A percentile compares a stretch with the other conserved stretches of the same genome.
phyloP scores from a whole-genome alignment of 1,139 yeast genomes.

The Debaryomyces psychrophilus region DNA sequence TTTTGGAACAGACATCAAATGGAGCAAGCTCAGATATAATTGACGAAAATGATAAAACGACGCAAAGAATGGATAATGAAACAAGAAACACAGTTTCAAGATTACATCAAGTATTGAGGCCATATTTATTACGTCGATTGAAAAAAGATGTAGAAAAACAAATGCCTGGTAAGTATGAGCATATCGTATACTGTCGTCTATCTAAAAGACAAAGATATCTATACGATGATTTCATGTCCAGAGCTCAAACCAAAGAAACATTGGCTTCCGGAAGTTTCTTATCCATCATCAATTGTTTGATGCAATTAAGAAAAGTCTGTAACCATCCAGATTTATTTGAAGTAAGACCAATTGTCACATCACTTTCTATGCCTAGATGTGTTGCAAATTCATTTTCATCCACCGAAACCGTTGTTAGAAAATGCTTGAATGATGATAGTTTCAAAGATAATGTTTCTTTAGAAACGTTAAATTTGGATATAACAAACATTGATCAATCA shows the following conservation, averaged over 20 bases:
- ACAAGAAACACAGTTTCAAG: slow-evolving; percentile 84
- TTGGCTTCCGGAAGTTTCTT: slow-evolving; percentile 92
- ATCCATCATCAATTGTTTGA: slow-evolving; percentile 93
- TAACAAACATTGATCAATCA: slow-evolving; percentile 50
- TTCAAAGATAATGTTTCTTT: slow-evolving; percentile 46
- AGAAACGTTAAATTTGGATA: slow-evolving; percentile 61
- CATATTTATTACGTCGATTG: slow-evolving; percentile 85
- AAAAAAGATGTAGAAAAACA: slow-evolving; percentile 98
- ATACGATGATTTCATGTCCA: slow-evolving; percentile 96
- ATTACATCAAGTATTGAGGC: slow-evolving; percentile 90
- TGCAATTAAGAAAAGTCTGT: slow-evolving; percentile 97
- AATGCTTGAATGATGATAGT: slow-evolving; percentile 31
- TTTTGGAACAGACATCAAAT: slow-evolving; percentile 65
- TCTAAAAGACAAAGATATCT: slow-evolving; percentile 90
- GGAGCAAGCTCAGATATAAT: slow-evolving; percentile 56
- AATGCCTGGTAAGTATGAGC: slow-evolving; percentile 98
- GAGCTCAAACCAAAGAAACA: slow-evolving; percentile 94
- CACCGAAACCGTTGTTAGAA: slow-evolving; percentile 48
- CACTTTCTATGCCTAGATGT: slow-evolving; percentile 73
- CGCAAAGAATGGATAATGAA: slow-evolving; percentile 56
- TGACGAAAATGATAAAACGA: slow-evolving; percentile 44
- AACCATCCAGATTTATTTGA: slow-evolving; percentile 97
- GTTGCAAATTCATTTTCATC: slow-evolving; percentile 56
- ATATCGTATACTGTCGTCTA: slow-evolving; percentile 85
- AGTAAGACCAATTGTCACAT: slow-evolving; percentile 91